Evolutionary conservation across 495 filamentous ascomycete genomes (phyloP), one percentile per base, ranked within the genome.

Genomic region (Penicillium turbatum): DNA sequence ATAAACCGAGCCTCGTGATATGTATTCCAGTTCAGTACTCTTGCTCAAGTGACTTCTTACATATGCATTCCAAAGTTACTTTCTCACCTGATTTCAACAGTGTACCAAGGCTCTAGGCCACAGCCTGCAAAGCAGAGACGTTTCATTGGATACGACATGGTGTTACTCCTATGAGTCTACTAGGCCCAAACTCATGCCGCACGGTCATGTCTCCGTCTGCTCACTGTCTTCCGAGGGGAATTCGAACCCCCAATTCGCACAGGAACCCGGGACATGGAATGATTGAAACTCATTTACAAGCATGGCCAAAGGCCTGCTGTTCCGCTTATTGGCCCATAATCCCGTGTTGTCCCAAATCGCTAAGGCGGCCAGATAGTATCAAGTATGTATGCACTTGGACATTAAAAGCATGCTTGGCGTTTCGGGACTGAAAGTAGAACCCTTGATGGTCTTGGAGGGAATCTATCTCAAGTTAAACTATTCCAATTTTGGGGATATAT

Each of bases 141-240:
- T 41, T 12, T 48, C 9, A 59, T 55, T 55, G 52, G 41, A 29
- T 30, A 32, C 12, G 1, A 29, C 13, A 15, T 1, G 35, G 35
- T 37, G 35, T 35, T 26, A 29, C 4, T 10, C 10, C 11, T 27
- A 24, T 27, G 15, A 24, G 9, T 11, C 31, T n/a, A 42, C 42
- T 39, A 29, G 51, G 52, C 31, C 56, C 21, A 13, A 51, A 35
- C 47, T 42, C 46, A 34, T 51, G 35, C 49, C 29, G 49, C 52
- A 47, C 52, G 47, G 52, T 47, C 56, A 32, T 55, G 5, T n/a
- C 41, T 37, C 42, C 41, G 32, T 24, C 47, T 45, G n/a, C 35
- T 37, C 15, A 17, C 15, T 30, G 9, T 44, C 10, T 17, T 12
- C 45, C 30, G 10, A 26, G 19, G 13, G 31, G 30, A 44, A 9